Conservation (phyloP, 140 eudicot genomes). For the Bidens hawaiensis region DNA sequence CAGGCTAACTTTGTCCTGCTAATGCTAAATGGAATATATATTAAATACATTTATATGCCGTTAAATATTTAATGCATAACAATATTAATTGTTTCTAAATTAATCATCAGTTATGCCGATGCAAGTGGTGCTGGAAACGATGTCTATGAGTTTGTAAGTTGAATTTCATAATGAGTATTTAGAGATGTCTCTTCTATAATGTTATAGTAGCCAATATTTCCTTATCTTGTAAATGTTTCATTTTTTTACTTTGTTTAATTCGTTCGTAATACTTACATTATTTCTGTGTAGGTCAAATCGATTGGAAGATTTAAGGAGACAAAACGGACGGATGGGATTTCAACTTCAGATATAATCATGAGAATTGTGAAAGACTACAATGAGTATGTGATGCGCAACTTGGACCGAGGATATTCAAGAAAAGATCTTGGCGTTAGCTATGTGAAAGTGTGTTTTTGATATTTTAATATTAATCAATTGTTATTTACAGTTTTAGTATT, state of each 20-base stretch:
- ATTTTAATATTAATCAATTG: not conserved
- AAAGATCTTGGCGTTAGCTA: conserved; percentile 94
- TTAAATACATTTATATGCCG: not conserved
- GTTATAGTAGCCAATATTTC: not conserved
- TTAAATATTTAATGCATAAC: not conserved
- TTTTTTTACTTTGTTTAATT: not conserved
- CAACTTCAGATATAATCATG: conserved; percentile 95
- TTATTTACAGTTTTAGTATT: not conserved
- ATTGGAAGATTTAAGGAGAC: conserved; percentile 93
- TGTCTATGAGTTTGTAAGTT: conserved; percentile 96
- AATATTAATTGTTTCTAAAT: conserved; percentile 17
- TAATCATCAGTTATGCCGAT: conserved; percentile 78
- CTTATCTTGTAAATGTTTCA: not conserved
- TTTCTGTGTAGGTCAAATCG: conserved; percentile 56
- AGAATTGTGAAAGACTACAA: conserved; percentile 93
- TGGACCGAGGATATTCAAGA: conserved; percentile 95
- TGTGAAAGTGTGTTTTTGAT: conserved; percentile 58
- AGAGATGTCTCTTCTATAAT: not conserved
- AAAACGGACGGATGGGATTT: conserved; percentile 88
- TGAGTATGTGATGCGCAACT: conserved; percentile 89
- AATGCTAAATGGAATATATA: conserved; percentile 7
- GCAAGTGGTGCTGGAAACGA: conserved; percentile 96
- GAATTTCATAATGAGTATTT: conserved; percentile 13
- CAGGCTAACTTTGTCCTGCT: not conserved
- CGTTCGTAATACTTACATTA: not conserved